Evolutionary conservation across 257 asterid species (phyloP), one percentile per base, ranked within the genome.

Genomic region (Asclepias syriaca): DNA sequence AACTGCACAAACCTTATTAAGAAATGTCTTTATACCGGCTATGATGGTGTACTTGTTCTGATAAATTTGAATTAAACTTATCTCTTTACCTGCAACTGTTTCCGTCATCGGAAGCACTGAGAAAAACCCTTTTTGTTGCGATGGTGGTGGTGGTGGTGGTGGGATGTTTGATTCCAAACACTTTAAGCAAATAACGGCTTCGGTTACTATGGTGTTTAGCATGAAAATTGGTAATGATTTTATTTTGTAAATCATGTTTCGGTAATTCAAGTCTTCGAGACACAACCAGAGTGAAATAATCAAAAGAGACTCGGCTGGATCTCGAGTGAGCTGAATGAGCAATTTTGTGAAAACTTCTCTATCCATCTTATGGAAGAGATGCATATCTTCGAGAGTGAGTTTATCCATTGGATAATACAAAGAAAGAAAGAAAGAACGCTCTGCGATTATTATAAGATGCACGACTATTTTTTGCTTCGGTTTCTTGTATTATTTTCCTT

Each of bases 201-300:
- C 77, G 15, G 66, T 37, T 0, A 32, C 66, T 0, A 77, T 0
- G 1, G 1, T 21, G 24, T 34, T 37, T 29, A 77, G 6, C 9
- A 48, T 40, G 3, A 34, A 2, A 60, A 48, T 7, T 4, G 73
- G 59, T 16, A 72, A 12, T 2, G 14, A 16, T 0, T 22, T 7
- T 10, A 77, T 8, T 10, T 21, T 57, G 2, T 2, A 2, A 1
- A 56, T 1, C 10, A 72, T 32, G 46, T 50, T 19, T 0, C 10
- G 29, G 6, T 49, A 66, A 16, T 40, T 51, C 19, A 70, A 21
- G 13, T 45, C 16, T 65, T 50, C 46, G 2, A 77, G 53, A 49
- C 65, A 71, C 1, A 72, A 21, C 74, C 81, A 77, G 8, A 72
- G 10, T 4, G 79, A 57, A 77, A 72, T 48, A 55, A 39, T n/a